A percentile compares a stretch with the other conserved stretches of the same genome.
phyloP scores from a whole-genome alignment of 495 filamentous ascomycete genomes.

The Rhizodiscina lignyota region DNA sequence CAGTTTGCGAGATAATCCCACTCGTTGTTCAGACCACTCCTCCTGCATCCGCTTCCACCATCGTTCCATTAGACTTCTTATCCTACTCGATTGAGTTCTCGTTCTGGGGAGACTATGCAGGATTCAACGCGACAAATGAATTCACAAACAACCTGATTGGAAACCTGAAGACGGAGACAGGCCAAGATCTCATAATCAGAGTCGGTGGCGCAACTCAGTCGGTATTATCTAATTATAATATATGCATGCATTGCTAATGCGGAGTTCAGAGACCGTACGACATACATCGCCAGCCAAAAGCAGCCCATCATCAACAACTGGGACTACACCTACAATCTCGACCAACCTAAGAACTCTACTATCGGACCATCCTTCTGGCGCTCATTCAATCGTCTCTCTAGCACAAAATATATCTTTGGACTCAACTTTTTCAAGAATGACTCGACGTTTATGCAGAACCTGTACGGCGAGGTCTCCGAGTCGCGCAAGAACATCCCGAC shows the following conservation, averaged over 20 bases:
- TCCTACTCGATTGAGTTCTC: slow-evolving; percentile 45
- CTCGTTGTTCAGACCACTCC: too few relatives aligned
- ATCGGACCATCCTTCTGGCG: slow-evolving; percentile 46
- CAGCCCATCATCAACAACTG: slow-evolving; percentile 36
- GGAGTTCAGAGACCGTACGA: slow-evolving; percentile 23
- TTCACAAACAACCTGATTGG: slow-evolving; percentile 20
- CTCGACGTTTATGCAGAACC: too few relatives aligned
- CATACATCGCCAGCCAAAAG: slow-evolving; percentile 15
- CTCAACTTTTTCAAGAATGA: slow-evolving; percentile 21
- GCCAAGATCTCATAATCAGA: slow-evolving; percentile 19
- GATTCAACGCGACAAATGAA: slow-evolving; percentile 23
- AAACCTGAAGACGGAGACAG: slow-evolving; percentile 21
- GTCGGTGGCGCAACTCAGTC: slow-evolving; percentile 25
- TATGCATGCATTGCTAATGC: too few relatives aligned
- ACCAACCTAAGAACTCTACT: slow-evolving; percentile 44
- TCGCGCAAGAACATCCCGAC: slow-evolving; percentile 16
- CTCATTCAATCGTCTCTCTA: slow-evolving; percentile 19
- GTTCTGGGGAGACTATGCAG: slow-evolving; percentile 46
- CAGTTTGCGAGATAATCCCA: too few relatives aligned
- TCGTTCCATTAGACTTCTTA: too few relatives aligned
- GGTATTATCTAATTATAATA: too few relatives aligned
- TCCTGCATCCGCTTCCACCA: too few relatives aligned
- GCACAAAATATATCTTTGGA: slow-evolving; percentile 19
- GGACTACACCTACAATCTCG: slow-evolving; percentile 29
- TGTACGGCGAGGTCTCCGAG: too few relatives aligned